Evolutionary conservation across 2,329 filamentous ascomycete genomes (phyloP).

Genomic region (Ophiobolus disseminans): DNA sequence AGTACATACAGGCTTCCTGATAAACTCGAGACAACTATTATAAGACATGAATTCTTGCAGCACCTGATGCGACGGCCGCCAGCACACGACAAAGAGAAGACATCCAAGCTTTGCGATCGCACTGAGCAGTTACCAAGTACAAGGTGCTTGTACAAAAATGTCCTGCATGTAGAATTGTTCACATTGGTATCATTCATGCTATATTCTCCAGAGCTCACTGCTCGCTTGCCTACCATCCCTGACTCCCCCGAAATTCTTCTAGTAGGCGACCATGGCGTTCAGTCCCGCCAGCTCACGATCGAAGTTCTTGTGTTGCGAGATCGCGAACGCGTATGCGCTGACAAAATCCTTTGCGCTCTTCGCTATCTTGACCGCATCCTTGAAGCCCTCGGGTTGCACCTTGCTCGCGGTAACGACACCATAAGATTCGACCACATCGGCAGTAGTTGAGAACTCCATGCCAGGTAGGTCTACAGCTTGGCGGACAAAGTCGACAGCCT

Average conservation of each 20-base stretch:
- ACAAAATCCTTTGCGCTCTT: slow-evolving; percentile 74
- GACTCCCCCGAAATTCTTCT: slow-evolving; percentile 39
- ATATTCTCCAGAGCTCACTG: too few species aligned
- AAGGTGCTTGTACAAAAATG: too few species aligned
- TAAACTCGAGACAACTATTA: too few species aligned
- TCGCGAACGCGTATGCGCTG: slow-evolving; percentile 71
- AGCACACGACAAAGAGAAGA: too few species aligned
- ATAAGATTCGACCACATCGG: slow-evolving; percentile 70
- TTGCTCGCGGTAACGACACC: slow-evolving; percentile 75
- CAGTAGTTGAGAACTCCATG: slow-evolving; percentile 58
- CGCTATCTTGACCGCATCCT: slow-evolving; percentile 67
- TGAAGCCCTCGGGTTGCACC: slow-evolving; percentile 63
- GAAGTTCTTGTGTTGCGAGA: slow-evolving; percentile 77
- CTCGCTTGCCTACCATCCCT: too few species aligned
- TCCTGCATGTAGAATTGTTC: too few species aligned
- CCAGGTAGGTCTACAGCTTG: slow-evolving; percentile 55
- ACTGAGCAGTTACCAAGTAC: too few species aligned
- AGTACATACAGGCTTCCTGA: too few species aligned
- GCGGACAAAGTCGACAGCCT: slow-evolving; percentile 70
- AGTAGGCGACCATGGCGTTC: slow-evolving; percentile 72
- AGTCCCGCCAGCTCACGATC: slow-evolving; percentile 76
- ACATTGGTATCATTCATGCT: too few species aligned
- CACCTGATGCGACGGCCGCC: too few species aligned
- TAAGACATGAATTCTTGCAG: too few species aligned
- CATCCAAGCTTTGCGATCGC: too few species aligned